A percentile compares a stretch with the other conserved stretches of the same genome.
phyloP scores from a whole-genome alignment of 2,329 filamentous ascomycete genomes.

The Myriosclerotinia scirpicola region DNA sequence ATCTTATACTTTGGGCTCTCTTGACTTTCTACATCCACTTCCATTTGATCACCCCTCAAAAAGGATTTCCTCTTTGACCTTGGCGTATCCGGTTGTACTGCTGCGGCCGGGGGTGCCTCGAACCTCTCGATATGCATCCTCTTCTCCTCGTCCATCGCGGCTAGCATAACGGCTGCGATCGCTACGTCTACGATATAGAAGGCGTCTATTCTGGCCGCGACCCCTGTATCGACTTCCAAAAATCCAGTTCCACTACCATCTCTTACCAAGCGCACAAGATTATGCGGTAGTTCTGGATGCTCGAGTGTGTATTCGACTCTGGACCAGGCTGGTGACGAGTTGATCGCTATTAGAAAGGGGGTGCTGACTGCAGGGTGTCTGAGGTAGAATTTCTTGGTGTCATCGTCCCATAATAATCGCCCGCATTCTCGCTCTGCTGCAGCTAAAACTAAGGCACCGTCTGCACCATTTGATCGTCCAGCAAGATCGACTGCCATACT shows the following conservation, averaged over 20 bases:
- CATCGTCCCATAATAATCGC: slow-evolving; percentile 69
- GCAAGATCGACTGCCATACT: slow-evolving; percentile 57
- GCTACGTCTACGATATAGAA: slow-evolving; percentile 64
- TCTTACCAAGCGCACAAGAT: slow-evolving; percentile 59
- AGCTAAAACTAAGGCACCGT: slow-evolving; percentile 58
- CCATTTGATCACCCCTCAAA: slow-evolving; percentile 55
- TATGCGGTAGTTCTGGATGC: slow-evolving; percentile 61
- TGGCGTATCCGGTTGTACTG: slow-evolving; percentile 36
- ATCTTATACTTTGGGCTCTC: slow-evolving; percentile 38
- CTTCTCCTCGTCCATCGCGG: slow-evolving; percentile 57
- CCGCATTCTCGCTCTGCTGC: slow-evolving; percentile 69
- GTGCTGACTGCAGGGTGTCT: slow-evolving; percentile 62
- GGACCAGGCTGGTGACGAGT: slow-evolving; percentile 58
- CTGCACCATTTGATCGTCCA: slow-evolving; percentile 47
- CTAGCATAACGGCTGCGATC: slow-evolving; percentile 59
- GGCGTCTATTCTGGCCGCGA: slow-evolving; percentile 58
- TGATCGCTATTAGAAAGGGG: slow-evolving; percentile 61
- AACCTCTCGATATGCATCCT: slow-evolving; percentile 54
- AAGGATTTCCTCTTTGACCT: slow-evolving; percentile 29
- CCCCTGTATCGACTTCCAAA: slow-evolving; percentile 59
- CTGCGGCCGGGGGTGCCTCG: slow-evolving; percentile 54
- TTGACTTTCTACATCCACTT: slow-evolving; percentile 64
- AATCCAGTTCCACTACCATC: slow-evolving; percentile 60
- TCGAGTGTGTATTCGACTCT: slow-evolving; percentile 64
- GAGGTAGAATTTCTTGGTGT: slow-evolving; percentile 59